These are phyloP conservation scores for Ustulina deusta DNA, from an alignment of 2,329 filamentous ascomycete genomes.

Conservation along the genomic window DNA sequence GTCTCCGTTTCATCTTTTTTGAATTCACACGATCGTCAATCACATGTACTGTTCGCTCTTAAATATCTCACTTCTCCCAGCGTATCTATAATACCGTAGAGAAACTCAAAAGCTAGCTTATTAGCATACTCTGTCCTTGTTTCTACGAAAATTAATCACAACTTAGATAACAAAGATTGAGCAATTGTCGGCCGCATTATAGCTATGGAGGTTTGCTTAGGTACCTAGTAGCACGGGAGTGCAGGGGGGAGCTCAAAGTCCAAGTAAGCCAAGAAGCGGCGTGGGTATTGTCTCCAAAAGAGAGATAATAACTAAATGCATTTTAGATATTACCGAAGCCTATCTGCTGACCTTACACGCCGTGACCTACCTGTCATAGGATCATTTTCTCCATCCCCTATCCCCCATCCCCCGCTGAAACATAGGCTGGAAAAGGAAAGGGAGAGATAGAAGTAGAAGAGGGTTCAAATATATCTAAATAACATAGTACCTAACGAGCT, in stretches of 20 bases:
- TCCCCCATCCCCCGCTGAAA: not conserved
- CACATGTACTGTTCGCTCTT: too few species aligned
- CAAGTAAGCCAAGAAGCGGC: not conserved
- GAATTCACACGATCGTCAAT: not conserved
- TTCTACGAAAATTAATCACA: too few species aligned
- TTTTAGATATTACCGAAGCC: not conserved
- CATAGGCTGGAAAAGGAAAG: not conserved
- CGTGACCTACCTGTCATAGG: not conserved
- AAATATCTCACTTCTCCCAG: too few species aligned
- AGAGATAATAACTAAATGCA: not conserved
- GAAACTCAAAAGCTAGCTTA: too few species aligned
- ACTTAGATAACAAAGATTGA: not conserved
- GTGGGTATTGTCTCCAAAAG: not conserved
- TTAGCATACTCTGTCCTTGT: too few species aligned
- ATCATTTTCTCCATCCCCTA: conserved; percentile 1
- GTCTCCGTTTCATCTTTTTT: not conserved
- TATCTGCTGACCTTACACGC: not conserved
- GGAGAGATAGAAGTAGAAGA: not conserved
- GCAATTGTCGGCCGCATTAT: not conserved
- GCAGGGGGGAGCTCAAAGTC: not conserved
- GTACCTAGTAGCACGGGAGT: not conserved
- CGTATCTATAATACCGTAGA: too few species aligned
- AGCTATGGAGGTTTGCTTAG: not conserved
- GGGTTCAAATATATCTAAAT: not conserved
- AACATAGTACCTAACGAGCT: conserved; percentile 1